Conservation (phyloP, 768 basidiomycete species). For the Chalciporus pseudorubinellus region DNA sequence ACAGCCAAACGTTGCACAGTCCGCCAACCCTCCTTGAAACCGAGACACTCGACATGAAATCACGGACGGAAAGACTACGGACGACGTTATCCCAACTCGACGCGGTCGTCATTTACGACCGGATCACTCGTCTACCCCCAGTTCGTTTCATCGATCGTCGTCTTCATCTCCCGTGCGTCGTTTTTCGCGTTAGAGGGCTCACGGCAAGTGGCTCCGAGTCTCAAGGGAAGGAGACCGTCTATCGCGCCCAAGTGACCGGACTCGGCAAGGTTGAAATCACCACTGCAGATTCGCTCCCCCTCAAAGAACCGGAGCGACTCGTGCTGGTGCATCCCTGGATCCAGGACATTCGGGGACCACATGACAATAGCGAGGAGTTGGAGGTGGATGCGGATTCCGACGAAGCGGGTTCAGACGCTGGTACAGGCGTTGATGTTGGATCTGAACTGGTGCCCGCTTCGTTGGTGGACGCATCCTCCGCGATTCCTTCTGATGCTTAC, state of each 20-base stretch:
- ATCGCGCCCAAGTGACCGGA: slow-evolving; percentile 2
- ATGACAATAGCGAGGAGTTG: not conserved
- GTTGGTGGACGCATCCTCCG: not conserved
- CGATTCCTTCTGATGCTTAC: too few species aligned
- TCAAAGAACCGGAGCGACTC: not conserved
- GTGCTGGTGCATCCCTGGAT: slow-evolving; percentile 13
- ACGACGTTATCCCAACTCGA: not conserved
- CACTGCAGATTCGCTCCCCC: not conserved
- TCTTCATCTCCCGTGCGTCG: slow-evolving; percentile 5
- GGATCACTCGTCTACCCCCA: not conserved
- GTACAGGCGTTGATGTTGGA: not conserved
- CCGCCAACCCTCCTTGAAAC: not conserved
- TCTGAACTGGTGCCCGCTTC: not conserved
- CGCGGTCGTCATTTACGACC: not conserved
- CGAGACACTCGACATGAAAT: not conserved
- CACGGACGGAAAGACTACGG: not conserved
- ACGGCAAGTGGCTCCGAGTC: not conserved
- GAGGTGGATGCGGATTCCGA: not conserved
- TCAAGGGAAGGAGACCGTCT: not conserved
- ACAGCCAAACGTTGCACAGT: not conserved
- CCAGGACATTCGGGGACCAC: not conserved
- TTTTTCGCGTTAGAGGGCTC: not conserved
- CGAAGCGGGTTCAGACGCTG: not conserved
- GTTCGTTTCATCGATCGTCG: slow-evolving; percentile 1
- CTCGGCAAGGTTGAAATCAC: slow-evolving; percentile 1